phyloP scores from a whole-genome alignment of 1,284 basidiomycete genomes.

The Phylloboletellus chloephorus region DNA sequence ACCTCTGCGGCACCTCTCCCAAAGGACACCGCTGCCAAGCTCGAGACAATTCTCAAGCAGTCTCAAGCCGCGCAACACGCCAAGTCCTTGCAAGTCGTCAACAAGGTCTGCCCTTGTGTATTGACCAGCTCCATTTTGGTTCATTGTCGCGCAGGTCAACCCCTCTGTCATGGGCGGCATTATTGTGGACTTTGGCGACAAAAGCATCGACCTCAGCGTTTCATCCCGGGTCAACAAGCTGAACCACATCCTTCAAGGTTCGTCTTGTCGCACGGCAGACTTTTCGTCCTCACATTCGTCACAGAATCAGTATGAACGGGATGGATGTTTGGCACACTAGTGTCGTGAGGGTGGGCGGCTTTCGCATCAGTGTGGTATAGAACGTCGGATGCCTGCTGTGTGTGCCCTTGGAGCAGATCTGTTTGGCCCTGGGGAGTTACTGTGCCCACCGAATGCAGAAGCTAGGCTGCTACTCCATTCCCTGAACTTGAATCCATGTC shows the following conservation, averaged over 20 bases:
- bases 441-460: not conserved
- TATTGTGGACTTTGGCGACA: slow-evolving; percentile 96
- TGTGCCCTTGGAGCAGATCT: slow-evolving; percentile 4
- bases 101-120: slow-evolving; percentile 58
- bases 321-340: not conserved
- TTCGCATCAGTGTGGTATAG: slow-evolving; percentile 4
- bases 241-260: slow-evolving; percentile 83
- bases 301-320: slow-evolving; percentile 35
- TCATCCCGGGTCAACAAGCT: slow-evolving; percentile 91
- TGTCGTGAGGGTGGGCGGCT: slow-evolving; percentile 1
- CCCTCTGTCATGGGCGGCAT: slow-evolving; percentile 83
- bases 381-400: slow-evolving; percentile 11
- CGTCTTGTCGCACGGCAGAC: slow-evolving; percentile 18
- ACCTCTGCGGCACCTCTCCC: slow-evolving; percentile 81
- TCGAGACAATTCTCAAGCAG: slow-evolving; percentile 82
- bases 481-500: not conserved
- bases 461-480: not conserved
- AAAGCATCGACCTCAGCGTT: slow-evolving; percentile 94
- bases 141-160: slow-evolving; percentile 61
- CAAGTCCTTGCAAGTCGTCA: slow-evolving; percentile 81
- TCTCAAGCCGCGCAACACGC: slow-evolving; percentile 78
- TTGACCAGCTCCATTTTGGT: not conserved
- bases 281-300: slow-evolving; percentile 9
- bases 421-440: slow-evolving; percentile 1
- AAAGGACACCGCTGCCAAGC: slow-evolving; percentile 64